These are phyloP conservation scores for Talaromyces marneffei DNA, from an alignment of 2,329 filamentous ascomycete genomes.

Conservation along the genomic window DNA sequence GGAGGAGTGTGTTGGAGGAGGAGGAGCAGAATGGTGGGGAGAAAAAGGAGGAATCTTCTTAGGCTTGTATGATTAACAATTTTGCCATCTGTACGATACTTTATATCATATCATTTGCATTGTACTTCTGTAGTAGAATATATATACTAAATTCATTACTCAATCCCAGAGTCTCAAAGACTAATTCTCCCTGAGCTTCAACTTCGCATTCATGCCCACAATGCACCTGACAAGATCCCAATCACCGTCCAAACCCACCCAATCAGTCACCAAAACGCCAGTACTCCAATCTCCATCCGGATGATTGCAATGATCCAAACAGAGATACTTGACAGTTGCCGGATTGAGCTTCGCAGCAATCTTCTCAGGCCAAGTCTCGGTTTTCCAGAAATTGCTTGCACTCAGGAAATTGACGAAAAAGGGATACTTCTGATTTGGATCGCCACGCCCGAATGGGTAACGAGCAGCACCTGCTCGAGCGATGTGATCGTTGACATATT, in stretches of 20 bases:
- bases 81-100: slow-evolving; percentile 26
- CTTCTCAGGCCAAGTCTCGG: slow-evolving; percentile 85
- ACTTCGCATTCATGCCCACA: slow-evolving; percentile 79
- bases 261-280: slow-evolving; percentile 87
- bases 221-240: slow-evolving; percentile 87
- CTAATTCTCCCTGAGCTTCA: slow-evolving; percentile 31
- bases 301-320: slow-evolving; percentile 46
- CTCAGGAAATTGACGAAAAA: slow-evolving; percentile 87
- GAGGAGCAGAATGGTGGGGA: slow-evolving; percentile 52
- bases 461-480: slow-evolving; percentile 58
- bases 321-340: slow-evolving; percentile 56
- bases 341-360: slow-evolving; percentile 87
- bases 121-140: background rate
- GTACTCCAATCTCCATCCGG: slow-evolving; percentile 65
- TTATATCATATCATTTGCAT: slow-evolving; percentile 21
- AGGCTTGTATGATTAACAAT: slow-evolving; percentile 9
- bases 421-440: slow-evolving; percentile 50
- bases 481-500: slow-evolving; percentile 67
- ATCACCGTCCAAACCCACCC: slow-evolving; percentile 78
- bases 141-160: background rate
- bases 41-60: slow-evolving; percentile 26
- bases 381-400: slow-evolving; percentile 90
- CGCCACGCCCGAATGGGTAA: slow-evolving; percentile 36
- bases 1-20: slow-evolving; percentile 76
- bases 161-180: background rate